Conservation (phyloP, 352 stramenopile genomes). For the Pythium dissotocum region DNA sequence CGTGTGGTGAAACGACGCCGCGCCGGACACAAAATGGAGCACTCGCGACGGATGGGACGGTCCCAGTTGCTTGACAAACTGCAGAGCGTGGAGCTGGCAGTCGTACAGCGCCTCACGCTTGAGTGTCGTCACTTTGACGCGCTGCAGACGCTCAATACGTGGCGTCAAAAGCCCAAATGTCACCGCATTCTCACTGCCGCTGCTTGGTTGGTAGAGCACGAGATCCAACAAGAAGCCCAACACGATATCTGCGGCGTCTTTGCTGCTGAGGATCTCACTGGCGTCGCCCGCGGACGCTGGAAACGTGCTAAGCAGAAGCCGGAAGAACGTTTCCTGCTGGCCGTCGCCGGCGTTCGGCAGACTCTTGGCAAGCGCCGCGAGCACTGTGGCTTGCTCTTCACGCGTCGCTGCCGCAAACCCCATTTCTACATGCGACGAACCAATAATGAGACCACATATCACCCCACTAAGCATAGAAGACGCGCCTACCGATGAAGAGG, state of each 20-base stretch:
- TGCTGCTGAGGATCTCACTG: constrained; percentile 5
- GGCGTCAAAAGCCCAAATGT: constrained; percentile 47
- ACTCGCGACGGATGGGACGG: constrained; percentile 3
- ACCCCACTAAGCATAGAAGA: neutral
- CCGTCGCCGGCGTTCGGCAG: constrained; percentile 34
- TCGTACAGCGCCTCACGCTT: constrained; percentile 57
- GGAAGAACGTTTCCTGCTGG: constrained; percentile 70
- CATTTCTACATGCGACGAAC: constrained; percentile 40
- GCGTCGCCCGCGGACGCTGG: constrained; percentile 22
- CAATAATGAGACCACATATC: neutral
- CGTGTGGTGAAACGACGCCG: constrained; percentile 62
- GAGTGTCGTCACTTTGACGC: constrained; percentile 42
- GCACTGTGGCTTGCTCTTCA: constrained; percentile 44
- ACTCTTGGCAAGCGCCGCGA: constrained; percentile 36
- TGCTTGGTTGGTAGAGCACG: constrained; percentile 44
- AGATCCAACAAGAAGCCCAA: constrained; percentile 78
- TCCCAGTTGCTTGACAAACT: constrained; percentile 51
- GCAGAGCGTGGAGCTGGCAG: constrained; percentile 53
- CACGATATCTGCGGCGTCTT: constrained; percentile 31
- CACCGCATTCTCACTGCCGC: neutral
- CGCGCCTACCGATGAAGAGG: constrained; percentile 65
- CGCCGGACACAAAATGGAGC: constrained; percentile 55
- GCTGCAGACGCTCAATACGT: constrained; percentile 53
- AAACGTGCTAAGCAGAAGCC: constrained; percentile 54
- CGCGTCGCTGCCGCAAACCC: constrained; percentile 51